phyloP scores from a whole-genome alignment of 208 protist genomes.

The Borovskyia barvae region DNA sequence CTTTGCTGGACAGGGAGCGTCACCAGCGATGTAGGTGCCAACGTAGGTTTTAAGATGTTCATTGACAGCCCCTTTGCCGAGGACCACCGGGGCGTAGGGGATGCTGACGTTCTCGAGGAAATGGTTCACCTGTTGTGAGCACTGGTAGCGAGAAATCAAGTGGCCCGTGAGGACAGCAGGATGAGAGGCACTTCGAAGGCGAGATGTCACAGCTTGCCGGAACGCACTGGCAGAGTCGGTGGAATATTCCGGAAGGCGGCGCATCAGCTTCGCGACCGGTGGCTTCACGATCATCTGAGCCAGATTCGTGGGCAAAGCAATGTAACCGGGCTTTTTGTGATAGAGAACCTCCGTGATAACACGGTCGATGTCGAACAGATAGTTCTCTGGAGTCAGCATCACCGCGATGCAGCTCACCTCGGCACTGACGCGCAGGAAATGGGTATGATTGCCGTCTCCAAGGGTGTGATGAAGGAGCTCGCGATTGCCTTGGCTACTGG shows the following conservation, averaged over 20 bases:
- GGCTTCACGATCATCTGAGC: conserved; percentile 32
- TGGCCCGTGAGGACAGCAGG: conserved; percentile 41
- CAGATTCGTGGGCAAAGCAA: conserved; percentile 37
- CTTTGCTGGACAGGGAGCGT: conserved; percentile 23
- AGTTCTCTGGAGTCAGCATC: conserved; percentile 44
- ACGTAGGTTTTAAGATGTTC: conserved; percentile 51
- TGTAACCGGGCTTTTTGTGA: conserved; percentile 52
- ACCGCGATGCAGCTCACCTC: conserved; percentile 39
- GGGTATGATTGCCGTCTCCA: conserved; percentile 41
- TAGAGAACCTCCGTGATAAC: conserved; percentile 51
- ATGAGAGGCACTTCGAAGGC: conserved; percentile 15
- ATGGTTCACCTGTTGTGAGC: conserved; percentile 19
- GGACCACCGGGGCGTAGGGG: conserved; percentile 30
- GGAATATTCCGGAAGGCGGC: conserved; percentile 20
- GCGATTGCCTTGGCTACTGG: conserved; percentile 17
- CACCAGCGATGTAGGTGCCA: conserved; percentile 42
- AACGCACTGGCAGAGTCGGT: conserved; percentile 29
- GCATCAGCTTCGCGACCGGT: conserved; percentile 31
- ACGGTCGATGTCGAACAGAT: conserved; percentile 45
- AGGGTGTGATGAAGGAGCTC: conserved; percentile 52
- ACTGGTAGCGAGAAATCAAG: conserved; percentile 36
- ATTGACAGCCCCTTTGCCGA: conserved; percentile 46
- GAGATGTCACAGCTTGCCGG: conserved; percentile 14
- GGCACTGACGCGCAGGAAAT: conserved; percentile 36
- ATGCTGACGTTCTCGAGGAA: conserved; percentile 43